A percentile compares a stretch with the other conserved stretches of the same genome.
phyloP scores from a whole-genome alignment of 345 rosid genomes.

The Gynandropsis gynandra region DNA sequence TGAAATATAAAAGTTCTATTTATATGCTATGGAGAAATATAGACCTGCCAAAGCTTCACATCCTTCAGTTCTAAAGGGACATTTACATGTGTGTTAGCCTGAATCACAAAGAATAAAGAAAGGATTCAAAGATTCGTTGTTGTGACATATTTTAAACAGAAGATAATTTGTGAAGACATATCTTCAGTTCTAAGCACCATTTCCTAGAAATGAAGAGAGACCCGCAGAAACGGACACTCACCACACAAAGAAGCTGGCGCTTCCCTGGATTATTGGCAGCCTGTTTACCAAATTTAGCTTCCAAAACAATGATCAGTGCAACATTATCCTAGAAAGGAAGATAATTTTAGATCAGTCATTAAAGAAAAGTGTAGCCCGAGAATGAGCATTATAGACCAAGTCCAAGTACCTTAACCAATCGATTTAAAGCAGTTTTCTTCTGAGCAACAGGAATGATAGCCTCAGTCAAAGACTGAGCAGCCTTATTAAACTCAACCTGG shows the following conservation, averaged over 20 bases:
- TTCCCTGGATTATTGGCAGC: conserved; percentile 79
- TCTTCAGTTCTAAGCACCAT: neutral
- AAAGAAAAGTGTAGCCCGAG: conserved; percentile 1
- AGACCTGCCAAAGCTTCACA: conserved; percentile 98
- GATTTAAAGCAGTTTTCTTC: conserved; percentile 78
- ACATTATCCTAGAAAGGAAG: conserved; percentile 63
- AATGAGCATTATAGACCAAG: neutral
- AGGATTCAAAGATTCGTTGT: conserved; percentile 14
- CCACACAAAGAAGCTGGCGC: conserved; percentile 93
- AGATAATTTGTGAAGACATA: neutral
- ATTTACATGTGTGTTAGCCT: conserved; percentile 96
- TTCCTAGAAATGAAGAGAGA: neutral
- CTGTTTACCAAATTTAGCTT: conserved; percentile 84
- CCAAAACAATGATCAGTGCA: conserved; percentile 83
- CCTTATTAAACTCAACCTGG: conserved; percentile 98
- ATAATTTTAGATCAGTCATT: conserved; percentile 16
- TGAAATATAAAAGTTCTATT: neutral
- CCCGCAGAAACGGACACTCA: conserved; percentile 27
- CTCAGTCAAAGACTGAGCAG: conserved; percentile 96
- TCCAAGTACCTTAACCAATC: conserved; percentile 71
- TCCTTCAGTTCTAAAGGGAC: conserved; percentile 81
- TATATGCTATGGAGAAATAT: conserved; percentile 13
- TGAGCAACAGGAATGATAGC: conserved; percentile 73
- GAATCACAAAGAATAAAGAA: conserved; percentile 23
- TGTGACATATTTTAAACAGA: conserved; percentile 8